phyloP scores from a whole-genome alignment of 352 stramenopile species.

The Phytopythium mirpurense region DNA sequence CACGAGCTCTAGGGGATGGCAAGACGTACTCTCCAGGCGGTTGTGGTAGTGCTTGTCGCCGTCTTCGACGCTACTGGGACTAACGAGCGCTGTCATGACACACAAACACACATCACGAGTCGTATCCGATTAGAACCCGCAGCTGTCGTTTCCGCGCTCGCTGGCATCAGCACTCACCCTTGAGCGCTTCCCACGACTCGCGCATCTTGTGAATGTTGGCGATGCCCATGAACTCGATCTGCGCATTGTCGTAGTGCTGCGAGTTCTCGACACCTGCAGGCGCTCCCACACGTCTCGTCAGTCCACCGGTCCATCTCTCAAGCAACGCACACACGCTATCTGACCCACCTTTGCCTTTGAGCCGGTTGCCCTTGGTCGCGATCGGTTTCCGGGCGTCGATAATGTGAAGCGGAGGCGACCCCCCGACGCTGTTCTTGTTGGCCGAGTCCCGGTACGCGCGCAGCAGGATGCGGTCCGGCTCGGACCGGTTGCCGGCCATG shows the following conservation, averaged over 20 bases:
- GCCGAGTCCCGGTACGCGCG: slow-evolving; percentile 81
- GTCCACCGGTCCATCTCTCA: neutral
- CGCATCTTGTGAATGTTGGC: slow-evolving; percentile 99
- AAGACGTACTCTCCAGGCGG: slow-evolving; percentile 69
- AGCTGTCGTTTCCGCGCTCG: too few relatives aligned
- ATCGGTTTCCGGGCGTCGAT: slow-evolving; percentile 81
- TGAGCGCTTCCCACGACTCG: slow-evolving; percentile 89
- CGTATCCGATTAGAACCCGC: too few relatives aligned
- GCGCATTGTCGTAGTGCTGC: slow-evolving; percentile 94
- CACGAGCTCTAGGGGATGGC: too few relatives aligned
- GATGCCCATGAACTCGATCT: slow-evolving; percentile 97
- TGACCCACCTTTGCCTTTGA: slow-evolving; percentile 86
- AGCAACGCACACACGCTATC: too few relatives aligned
- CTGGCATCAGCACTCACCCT: slow-evolving; percentile 31
- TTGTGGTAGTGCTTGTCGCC: slow-evolving; percentile 88
- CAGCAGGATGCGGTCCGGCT: slow-evolving; percentile 89
- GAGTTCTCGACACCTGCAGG: slow-evolving; percentile 94
- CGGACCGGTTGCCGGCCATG: slow-evolving; percentile 92
- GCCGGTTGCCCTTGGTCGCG: slow-evolving; percentile 72
- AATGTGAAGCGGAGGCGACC: slow-evolving; percentile 76
- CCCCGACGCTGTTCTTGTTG: slow-evolving; percentile 66
- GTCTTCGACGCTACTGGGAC: slow-evolving; percentile 75
- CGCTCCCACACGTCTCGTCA: slow-evolving; percentile 5
- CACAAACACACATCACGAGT: slow-evolving; percentile 3
- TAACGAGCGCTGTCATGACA: slow-evolving; percentile 51